Conservation (phyloP, 2,329 filamentous ascomycete genomes). For the Cladophialophora chaetospira region DNA sequence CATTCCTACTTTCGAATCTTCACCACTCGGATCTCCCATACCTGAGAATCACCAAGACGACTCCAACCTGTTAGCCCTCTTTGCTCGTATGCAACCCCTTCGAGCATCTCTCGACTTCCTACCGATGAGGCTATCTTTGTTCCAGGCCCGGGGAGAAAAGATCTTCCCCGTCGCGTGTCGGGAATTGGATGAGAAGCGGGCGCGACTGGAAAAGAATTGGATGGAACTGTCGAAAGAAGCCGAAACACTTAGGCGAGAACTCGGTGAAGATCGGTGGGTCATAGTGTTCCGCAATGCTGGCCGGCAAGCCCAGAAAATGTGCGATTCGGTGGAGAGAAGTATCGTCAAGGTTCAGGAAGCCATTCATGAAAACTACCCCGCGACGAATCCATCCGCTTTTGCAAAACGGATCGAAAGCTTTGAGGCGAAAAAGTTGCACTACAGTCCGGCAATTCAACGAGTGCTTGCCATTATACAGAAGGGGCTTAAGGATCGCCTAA, state of each 20-base stretch:
- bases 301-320: slow-evolving; percentile 92
- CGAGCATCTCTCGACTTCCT: slow-evolving; percentile 92
- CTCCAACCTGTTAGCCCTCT: slow-evolving; percentile 82
- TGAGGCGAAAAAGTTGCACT: slow-evolving; percentile 92
- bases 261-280: slow-evolving; percentile 95
- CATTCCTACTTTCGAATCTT: slow-evolving; percentile 59
- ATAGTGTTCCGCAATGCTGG: slow-evolving; percentile 92
- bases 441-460: slow-evolving; percentile 87
- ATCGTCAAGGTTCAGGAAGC: slow-evolving; percentile 78
- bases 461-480: slow-evolving; percentile 92
- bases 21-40: slow-evolving; percentile 43
- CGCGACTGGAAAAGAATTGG: slow-evolving; percentile 79
- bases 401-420: slow-evolving; percentile 88
- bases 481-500: slow-evolving; percentile 92
- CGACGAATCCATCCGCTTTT: slow-evolving; percentile 69
- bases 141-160: slow-evolving; percentile 72
- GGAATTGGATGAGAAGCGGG: slow-evolving; percentile 76
- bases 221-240: slow-evolving; percentile 87
- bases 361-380: slow-evolving; percentile 71
- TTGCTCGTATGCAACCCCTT: slow-evolving; percentile 92
- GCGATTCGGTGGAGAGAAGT: slow-evolving; percentile 88
- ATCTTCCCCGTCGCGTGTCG: slow-evolving; percentile 90
- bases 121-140: slow-evolving; percentile 89
- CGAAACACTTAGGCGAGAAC: slow-evolving; percentile 81
- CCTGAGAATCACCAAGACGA: slow-evolving; percentile 70